Conservation (phyloP, 1,139 yeast genomes). For the Yamadazyma taylorii region DNA sequence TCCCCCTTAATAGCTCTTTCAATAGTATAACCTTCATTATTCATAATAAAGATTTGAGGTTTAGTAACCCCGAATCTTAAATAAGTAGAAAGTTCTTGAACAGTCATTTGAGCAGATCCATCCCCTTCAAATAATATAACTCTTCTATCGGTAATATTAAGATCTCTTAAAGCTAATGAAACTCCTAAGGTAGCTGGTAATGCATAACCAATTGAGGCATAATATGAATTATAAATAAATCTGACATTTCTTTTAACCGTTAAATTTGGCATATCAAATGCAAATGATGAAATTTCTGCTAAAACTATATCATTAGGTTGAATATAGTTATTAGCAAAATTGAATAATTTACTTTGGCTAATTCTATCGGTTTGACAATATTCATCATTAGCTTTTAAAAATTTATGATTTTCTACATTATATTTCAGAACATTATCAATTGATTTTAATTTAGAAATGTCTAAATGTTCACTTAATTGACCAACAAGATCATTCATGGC, state of each 20-base stretch:
- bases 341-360: slow-evolving; percentile 29
- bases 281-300: slow-evolving; percentile 77
- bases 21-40: slow-evolving; percentile 84
- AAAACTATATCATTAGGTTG: slow-evolving; percentile 65
- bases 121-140: slow-evolving; percentile 79
- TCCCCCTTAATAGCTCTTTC: slow-evolving; percentile 85
- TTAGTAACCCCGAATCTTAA: slow-evolving; percentile 53
- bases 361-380: slow-evolving; percentile 19
- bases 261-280: slow-evolving; percentile 68
- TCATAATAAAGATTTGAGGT: slow-evolving; percentile 61
- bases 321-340: slow-evolving; percentile 36
- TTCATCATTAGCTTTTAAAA: slow-evolving; percentile 6
- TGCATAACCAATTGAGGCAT: slow-evolving; percentile 85
- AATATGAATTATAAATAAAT: slow-evolving; percentile 65
- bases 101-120: slow-evolving; percentile 90
- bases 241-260: slow-evolving; percentile 52
- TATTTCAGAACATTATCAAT: slow-evolving; percentile 15
- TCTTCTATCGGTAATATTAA: slow-evolving; percentile 46
- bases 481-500: slow-evolving; percentile 23
- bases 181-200: slow-evolving; percentile 84
- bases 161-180: slow-evolving; percentile 65
- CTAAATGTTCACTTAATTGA: slow-evolving; percentile 15
- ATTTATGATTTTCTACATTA: slow-evolving; percentile 7
- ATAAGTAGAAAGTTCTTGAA: slow-evolving; percentile 74
- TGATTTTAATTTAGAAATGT: slow-evolving; percentile 11